These are phyloP conservation scores for Kalaharituber pfeilii DNA, from an alignment of 2,329 filamentous ascomycete species.

Conservation along the genomic window DNA sequence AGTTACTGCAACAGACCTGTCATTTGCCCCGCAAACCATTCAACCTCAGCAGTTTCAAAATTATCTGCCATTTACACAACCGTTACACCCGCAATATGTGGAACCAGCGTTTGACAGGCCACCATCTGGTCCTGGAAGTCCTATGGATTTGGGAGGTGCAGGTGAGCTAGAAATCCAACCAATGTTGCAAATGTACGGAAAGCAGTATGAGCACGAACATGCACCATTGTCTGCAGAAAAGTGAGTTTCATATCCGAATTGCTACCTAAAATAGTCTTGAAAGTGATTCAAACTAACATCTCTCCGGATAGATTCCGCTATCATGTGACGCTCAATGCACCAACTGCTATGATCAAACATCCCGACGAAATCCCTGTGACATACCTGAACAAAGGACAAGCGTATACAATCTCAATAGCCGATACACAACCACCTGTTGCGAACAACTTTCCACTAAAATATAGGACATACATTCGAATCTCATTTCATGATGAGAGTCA, in stretches of 20 bases:
- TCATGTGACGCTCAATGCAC: slow-evolving; percentile 75
- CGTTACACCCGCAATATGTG: slow-evolving; percentile 32
- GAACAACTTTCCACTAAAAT: slow-evolving; percentile 45
- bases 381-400: slow-evolving; percentile 93
- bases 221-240: slow-evolving; percentile 28
- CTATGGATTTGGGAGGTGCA: slow-evolving; percentile 21
- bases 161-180: slow-evolving; percentile 12
- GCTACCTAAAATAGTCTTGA: not conserved
- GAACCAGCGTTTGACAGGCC: slow-evolving; percentile 19
- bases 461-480: slow-evolving; percentile 82
- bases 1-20: slow-evolving; percentile 5
- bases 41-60: slow-evolving; percentile 46
- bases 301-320: slow-evolving; percentile 54
- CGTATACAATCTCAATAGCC: slow-evolving; percentile 69
- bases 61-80: slow-evolving; percentile 54
- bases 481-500: slow-evolving; percentile 96
- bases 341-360: slow-evolving; percentile 89
- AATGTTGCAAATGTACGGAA: slow-evolving; percentile 17
- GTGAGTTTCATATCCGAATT: slow-evolving; percentile 26
- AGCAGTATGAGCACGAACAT: slow-evolving; percentile 17
- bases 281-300: not conserved
- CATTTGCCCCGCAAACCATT: slow-evolving; percentile 42
- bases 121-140: slow-evolving; percentile 20
- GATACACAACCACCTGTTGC: slow-evolving; percentile 53
- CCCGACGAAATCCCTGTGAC: slow-evolving; percentile 87